Evolutionary conservation across 1,284 basidiomycete genomes (phyloP).

Genomic region (Apiotrichum gracile): DNA sequence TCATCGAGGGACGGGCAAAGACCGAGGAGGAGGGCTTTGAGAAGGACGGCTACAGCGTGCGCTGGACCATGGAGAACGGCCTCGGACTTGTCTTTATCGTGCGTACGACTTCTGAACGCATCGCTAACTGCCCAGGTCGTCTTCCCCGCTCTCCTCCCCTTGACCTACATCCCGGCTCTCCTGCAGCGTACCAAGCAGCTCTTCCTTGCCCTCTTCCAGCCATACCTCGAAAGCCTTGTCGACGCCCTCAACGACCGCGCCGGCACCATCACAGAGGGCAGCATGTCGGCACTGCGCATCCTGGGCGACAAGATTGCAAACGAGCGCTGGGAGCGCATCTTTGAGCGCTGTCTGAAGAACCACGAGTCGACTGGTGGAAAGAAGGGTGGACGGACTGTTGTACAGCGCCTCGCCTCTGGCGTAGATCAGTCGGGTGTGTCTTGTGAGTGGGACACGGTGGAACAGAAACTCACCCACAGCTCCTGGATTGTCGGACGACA

Average conservation of each 20-base stretch:
- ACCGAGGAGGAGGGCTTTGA: conserved; percentile 68
- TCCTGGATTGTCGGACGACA: conserved; percentile 18
- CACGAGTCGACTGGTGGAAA: conserved; percentile 21
- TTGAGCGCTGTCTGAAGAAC: conserved; percentile 39
- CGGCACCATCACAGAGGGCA: conserved; percentile 38
- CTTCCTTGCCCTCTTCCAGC: conserved; percentile 77
- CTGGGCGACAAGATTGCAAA: conserved; percentile 30
- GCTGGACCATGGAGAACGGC: conserved; percentile 88
- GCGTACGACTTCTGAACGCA: conserved; percentile 34
- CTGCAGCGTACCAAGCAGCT: conserved; percentile 70
- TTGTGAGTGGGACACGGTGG: neutral
- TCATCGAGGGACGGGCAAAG: conserved; percentile 64
- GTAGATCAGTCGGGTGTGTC: neutral
- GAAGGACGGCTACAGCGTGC: conserved; percentile 83
- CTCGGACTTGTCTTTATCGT: conserved; percentile 92
- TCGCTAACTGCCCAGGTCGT: conserved; percentile 61
- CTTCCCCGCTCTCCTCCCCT: conserved; percentile 91
- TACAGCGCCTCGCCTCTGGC: neutral
- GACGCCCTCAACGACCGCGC: conserved; percentile 62
- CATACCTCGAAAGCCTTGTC: conserved; percentile 72
- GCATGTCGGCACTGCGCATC: conserved; percentile 24
- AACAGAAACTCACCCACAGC: neutral
- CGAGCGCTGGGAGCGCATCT: conserved; percentile 42
- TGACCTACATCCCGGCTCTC: conserved; percentile 89
- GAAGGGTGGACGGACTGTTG: neutral